phyloP scores from a whole-genome alignment of 768 basidiomycete genomes.

The Rubroboletus pulcherrimus region DNA sequence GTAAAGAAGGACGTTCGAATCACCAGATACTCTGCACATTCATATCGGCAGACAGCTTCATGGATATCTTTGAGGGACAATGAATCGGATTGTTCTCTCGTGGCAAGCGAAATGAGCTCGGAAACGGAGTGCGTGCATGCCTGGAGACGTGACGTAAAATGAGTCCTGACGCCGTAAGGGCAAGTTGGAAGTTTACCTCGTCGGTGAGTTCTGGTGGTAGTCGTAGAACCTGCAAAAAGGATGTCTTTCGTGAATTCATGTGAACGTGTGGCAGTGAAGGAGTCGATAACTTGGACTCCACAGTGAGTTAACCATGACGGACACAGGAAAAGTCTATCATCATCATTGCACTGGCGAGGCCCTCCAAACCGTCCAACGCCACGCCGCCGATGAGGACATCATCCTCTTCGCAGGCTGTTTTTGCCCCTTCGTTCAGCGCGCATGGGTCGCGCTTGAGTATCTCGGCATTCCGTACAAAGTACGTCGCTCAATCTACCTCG shows the following conservation, averaged over 20 bases:
- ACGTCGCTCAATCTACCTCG: constrained; percentile 9
- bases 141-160: constrained; percentile 3
- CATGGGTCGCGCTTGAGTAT: constrained; percentile 72
- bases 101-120: constrained; percentile 20
- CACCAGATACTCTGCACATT: constrained; percentile 19
- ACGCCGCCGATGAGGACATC: constrained; percentile 46
- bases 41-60: constrained; percentile 12
- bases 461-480: constrained; percentile 71
- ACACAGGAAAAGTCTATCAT: constrained; percentile 41
- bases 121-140: constrained; percentile 15
- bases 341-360: constrained; percentile 47
- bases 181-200: constrained; percentile 14
- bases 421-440: constrained; percentile 81
- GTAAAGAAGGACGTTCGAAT: background rate
- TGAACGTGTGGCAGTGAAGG: background rate
- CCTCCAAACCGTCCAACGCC: constrained; percentile 51
- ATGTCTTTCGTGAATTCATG: constrained; percentile 6
- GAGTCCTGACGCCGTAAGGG: background rate
- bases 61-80: constrained; percentile 19
- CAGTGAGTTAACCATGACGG: constrained; percentile 17
- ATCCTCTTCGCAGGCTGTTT: constrained; percentile 72
- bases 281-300: no score
- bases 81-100: background rate
- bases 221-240: constrained; percentile 17
- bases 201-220: constrained; percentile 22